Base-by-base conservation (phyloP, 1,284 basidiomycete species). In the Microbotryum saponariae region DNA sequence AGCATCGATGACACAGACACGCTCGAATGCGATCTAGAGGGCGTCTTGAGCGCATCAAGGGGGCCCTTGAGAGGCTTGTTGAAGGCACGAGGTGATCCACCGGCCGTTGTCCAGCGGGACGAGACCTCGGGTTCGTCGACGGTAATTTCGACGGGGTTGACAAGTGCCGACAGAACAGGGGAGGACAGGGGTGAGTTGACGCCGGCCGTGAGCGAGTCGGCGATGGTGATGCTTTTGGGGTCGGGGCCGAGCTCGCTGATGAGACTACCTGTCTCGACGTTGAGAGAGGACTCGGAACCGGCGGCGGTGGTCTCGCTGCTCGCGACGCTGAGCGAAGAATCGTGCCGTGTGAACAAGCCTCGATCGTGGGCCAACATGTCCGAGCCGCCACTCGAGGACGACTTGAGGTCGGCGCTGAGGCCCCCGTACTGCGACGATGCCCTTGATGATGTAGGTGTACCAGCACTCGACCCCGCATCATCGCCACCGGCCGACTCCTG, bases 211-310 rank as follows among this genome's bases (percentile, higher is more conserved):
- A 46, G 45, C 7, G 33, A 21, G 2, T 56, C 56, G 42, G 58
- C 49, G 20, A 57, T 18, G 21, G 51, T 48, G 9, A 42, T 44
- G 21, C 29, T 37, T 42, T 27, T 37, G 14, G 58, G 29, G n/a
- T 53, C 51, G 23, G 45, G 45, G 12, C 20, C 60, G 12, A 51
- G 53, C 25, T 64, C 67, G 56, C 58, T 61, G 31, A 49, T 52
- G 27, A 61, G 25, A 44, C 61, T 63, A 10, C 67, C 67, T 5
- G 60, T 63, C 49, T 68, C 67, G 56, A 68, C 67, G 27, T 54
- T 51, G 64, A 68, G 61, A 1, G 59, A 61, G 18, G 64, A 66
- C 18, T 64, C 62, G 5, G 66, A 67, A 20, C 57, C 45, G 20
- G 58, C 60, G 29, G 61, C 56, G 3, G 66, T 63, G 16, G 37